Base-by-base conservation (phyloP, 2,329 filamentous ascomycete genomes). In the Nigrospora sphaerica region DNA sequence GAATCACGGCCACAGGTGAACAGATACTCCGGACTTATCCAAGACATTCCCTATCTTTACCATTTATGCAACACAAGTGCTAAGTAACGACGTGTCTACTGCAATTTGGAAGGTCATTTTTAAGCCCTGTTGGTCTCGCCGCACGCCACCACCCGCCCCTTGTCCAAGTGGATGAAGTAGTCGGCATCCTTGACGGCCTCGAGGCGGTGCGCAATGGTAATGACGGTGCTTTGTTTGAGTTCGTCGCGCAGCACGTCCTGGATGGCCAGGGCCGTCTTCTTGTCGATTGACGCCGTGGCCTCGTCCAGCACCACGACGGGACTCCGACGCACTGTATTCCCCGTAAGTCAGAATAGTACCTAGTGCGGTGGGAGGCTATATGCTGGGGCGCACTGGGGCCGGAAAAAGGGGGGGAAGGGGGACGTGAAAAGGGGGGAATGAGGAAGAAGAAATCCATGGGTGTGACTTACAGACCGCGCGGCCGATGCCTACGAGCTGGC, bases 141-240 rank as follows among this genome's bases (percentile, higher is more conserved):
- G 35, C 70, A 71, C 52, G 71, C 70, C 1, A 79, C 63, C 0
- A 82, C 70, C 14, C 62, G 60, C 2, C 78, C 78, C 13, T 64
- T 63, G 32, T 81, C 75, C 40, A 82, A 55, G 31, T 77, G 62
- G 41, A 82, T 59, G 46, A 73, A 77, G 57, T 73, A 82, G 43
- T 74, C 70, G 1, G 78, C 78, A 49, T 79, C 75, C 51, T 71
- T 68, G 11, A 85, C 81, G 0, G 81, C 81, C 59, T 83, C 77
- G 1, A 83, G 64, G 2, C 80, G 71, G 59, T 85, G 81, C n/a
- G 81, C 80, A 57, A 85, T 83, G 0, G 80, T 82, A 37, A 85
- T 80, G 2, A 85, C 78, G 0, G 81, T 84, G 52, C 76, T 80
- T 13, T 69, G 50, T 4, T 59, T 57, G 39, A 84, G 65, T 56